Evolutionary conservation across 257 asterid species (phyloP).

Genomic region (Lithospermum erythrorhizon): DNA sequence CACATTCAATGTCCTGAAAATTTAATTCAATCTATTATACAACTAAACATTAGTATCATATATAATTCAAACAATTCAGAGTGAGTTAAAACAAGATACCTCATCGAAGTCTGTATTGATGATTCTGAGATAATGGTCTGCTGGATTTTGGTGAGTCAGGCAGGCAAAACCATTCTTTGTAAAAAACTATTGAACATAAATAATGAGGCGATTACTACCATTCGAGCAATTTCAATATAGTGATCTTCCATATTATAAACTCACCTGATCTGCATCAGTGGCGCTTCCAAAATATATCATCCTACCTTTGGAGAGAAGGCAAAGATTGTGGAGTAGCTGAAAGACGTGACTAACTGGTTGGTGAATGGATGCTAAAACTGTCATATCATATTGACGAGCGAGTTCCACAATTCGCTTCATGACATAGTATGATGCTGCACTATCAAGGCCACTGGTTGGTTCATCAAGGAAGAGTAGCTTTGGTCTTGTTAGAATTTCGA

Average conservation of each 20-base stretch:
- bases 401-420: conserved; percentile 36
- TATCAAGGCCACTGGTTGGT: conserved; percentile 62
- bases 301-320: conserved; percentile 42
- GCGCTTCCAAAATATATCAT: conserved; percentile 43
- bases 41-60: not conserved
- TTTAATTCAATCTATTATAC: not conserved
- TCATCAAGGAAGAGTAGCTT: conserved; percentile 59
- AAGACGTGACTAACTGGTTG: conserved; percentile 45
- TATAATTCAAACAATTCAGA: too few relatives aligned
- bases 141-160: conserved; percentile 35
- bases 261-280: conserved; percentile 30
- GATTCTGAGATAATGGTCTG: conserved; percentile 44
- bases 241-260: not conserved
- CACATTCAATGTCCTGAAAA: conserved; percentile 41
- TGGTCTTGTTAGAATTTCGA: conserved; percentile 47
- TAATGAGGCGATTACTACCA: not conserved
- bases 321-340: conserved; percentile 36
- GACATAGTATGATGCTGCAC: conserved; percentile 39
- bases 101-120: conserved; percentile 44
- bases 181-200: conserved; percentile 28
- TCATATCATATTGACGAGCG: conserved; percentile 37
- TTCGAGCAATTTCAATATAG: not conserved
- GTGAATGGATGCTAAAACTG: conserved; percentile 44
- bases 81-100: conserved; percentile 15
- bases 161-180: conserved; percentile 35